Evolutionary conservation across 148 eudicot genomes (phyloP), one percentile per base, ranked within the genome.

Genomic region (Fallopia convolvulus): DNA sequence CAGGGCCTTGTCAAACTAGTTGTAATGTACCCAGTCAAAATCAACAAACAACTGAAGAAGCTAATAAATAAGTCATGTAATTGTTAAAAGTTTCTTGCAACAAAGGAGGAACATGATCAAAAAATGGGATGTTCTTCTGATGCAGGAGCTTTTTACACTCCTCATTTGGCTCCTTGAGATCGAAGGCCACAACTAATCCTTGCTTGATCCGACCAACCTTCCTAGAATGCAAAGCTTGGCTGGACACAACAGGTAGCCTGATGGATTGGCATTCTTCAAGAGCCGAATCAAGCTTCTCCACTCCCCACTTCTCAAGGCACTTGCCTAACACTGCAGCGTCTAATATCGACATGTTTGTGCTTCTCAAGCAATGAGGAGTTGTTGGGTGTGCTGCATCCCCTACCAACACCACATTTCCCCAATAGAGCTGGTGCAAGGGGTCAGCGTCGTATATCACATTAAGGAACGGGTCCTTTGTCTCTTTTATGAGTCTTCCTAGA

Each of bases 341-440:
- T 13, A 89, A 79, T 65, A 94, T 74, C 2, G 98, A 82, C 98
- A 94, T 92, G 81, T 94, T 94, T 66, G 98, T 94, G 90, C 98
- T 94, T 78, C 98, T 84, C 52, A 89, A 40, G 77, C 98, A 92
- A 63, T 94, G 97, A 53, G 98, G 98, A 50, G 97, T 92, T 8
- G 92, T 85, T 4, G 98, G 98, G 72, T 94, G 98, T 79, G 97
- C 98, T 46, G 94, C 97, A 58, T 94, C 98, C 79, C 98, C 98
- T 17, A 92, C 81, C 55, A 94, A 80, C 12, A 92, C 92, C 14
- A 92, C 91, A 60, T 90, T 89, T 83, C 88, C 88, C 90, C 89
- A 92, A 74, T 83, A 74, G 46, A 89, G 61, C 68, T 48, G 85
- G 9, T 92, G 85, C 5, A 87, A 74, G 50, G 97, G 95, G 36